Base-by-base conservation (phyloP, 495 filamentous ascomycete genomes). In the Clavariopsis aquatica region DNA sequence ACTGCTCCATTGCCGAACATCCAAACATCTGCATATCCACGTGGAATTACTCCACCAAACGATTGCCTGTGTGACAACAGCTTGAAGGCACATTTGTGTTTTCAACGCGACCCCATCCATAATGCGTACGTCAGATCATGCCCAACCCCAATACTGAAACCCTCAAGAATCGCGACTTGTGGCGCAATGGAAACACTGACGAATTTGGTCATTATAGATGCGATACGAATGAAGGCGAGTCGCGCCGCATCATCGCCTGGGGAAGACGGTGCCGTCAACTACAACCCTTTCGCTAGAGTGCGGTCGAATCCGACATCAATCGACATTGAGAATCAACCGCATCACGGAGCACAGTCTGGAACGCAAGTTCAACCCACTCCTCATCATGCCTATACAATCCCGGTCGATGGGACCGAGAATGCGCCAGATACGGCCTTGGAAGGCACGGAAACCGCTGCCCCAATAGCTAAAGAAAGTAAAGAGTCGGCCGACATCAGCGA, bases 221-320 rank as follows among this genome's bases (percentile, higher is more conserved):
- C 63, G 0, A 56, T 70, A 57, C 68, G 68, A 60, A 52, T 28
- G 17, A 63, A 66, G 34, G 68, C 68, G 28, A 57, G 59, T 41
- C 68, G 59, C 49, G 49, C 68, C 1, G 68, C 68, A 17, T 66
- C 66, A 12, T 66, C 66, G 52, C 28, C 24, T 9, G 46, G 27
- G 1, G 60, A 34, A 15, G 58, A 57, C 9, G 58, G 58, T 6
- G 23, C 26, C 2, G 19, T 41, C 13, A 70, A 70, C 28, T 70
- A 60, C 49, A 70, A 70, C 23, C 68, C 68, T 22, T 70, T 70
- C 43, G 68, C 68, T 15, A 22, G 68, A 17, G 41, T 36, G 19
- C 41, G 59, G 23, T 64, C 68, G n/a, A 57, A 49, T 20, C 34
- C 27, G 38, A 24, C 17, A 15, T 57, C 61, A 19, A 17, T 23